Evolutionary conservation across 768 basidiomycete genomes (phyloP).

Genomic region (Hygrocybe coccinea): DNA sequence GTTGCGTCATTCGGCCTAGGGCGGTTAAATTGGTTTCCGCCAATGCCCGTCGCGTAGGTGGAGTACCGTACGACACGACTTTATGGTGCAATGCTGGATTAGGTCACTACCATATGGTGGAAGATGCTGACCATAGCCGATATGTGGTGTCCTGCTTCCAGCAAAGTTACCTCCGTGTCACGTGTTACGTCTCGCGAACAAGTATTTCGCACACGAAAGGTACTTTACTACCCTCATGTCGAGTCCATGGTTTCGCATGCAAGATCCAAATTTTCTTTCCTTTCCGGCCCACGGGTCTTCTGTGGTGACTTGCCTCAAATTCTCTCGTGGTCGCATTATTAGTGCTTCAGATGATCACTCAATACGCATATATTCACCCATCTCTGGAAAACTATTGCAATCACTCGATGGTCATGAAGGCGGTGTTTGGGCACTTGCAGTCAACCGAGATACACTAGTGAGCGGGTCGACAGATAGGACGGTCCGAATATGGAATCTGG

Average conservation of each 20-base stretch:
- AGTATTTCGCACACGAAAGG: no score
- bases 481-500: conserved; percentile 85
- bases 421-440: conserved; percentile 92
- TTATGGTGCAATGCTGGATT: no score
- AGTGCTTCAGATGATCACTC: conserved; percentile 96
- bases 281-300: conserved; percentile 86
- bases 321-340: conserved; percentile 91
- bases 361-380: conserved; percentile 90
- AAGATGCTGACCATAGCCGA: no score
- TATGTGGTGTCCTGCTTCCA: no score
- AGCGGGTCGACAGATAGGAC: conserved; percentile 92
- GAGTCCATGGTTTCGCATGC: conserved; percentile 74
- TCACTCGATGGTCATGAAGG: conserved; percentile 88
- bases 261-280: conserved; percentile 67
- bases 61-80: no score
- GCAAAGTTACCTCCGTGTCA: no score
- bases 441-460: conserved; percentile 81
- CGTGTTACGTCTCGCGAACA: no score
- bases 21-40: no score
- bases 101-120: no score
- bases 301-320: conserved; percentile 91
- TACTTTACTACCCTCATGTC: no score
- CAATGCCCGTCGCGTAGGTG: no score
- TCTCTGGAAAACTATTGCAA: conserved; percentile 67
- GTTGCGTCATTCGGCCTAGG: no score